Conservation (phyloP, 805 yeast species). For the Ogataea trehaloabstinens region DNA sequence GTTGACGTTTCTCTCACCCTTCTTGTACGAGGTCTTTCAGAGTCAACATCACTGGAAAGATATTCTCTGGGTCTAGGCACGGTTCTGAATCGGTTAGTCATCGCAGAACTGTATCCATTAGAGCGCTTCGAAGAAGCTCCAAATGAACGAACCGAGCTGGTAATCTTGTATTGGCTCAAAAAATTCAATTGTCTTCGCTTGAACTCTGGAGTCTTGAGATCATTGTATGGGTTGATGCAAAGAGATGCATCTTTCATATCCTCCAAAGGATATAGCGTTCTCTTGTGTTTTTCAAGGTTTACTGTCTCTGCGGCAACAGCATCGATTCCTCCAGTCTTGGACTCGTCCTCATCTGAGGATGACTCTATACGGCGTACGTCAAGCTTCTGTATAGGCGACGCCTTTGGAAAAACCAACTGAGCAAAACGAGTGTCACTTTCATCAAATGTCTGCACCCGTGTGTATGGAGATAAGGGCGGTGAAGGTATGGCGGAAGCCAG, state of each 20-base stretch:
- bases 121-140: conserved; percentile 6
- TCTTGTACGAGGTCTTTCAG: conserved; percentile 60
- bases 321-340: conserved; percentile 3
- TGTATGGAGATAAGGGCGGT: conserved; percentile 37
- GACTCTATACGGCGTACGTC: conserved; percentile 12
- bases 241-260: conserved; percentile 42
- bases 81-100: conserved; percentile 24
- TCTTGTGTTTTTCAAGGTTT: conserved; percentile 9
- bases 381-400: conserved; percentile 13
- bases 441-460: conserved; percentile 25
- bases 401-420: conserved; percentile 25
- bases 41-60: conserved; percentile 32
- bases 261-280: conserved; percentile 44
- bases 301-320: background rate
- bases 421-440: conserved; percentile 29
- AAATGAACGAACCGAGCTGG: conserved; percentile 19
- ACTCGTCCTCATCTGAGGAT: conserved; percentile 8
- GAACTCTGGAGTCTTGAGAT: conserved; percentile 40
- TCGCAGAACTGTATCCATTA: conserved; percentile 9
- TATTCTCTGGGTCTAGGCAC: conserved; percentile 28
- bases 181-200: conserved; percentile 50
- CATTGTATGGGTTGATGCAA: conserved; percentile 51
- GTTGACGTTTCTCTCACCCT: conserved; percentile 43
- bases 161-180: conserved; percentile 47
- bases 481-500: conserved; percentile 33